These are phyloP conservation scores for Russula lepida DNA, from an alignment of 768 basidiomycete species.

Conservation along the genomic window DNA sequence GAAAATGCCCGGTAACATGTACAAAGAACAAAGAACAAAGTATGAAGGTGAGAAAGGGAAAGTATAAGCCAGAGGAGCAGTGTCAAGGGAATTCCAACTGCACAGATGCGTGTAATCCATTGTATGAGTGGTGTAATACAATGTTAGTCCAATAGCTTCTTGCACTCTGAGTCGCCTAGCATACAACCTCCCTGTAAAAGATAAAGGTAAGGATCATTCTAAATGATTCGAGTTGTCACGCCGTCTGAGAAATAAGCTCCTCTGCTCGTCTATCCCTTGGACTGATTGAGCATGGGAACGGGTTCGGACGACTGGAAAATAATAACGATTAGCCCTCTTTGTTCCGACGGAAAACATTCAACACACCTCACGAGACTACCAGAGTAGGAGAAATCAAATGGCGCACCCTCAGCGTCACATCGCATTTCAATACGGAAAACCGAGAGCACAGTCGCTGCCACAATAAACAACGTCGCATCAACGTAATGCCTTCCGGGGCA, in stretches of 20 bases:
- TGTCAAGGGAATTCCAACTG: no score
- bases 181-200: background rate
- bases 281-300: constrained; percentile 4
- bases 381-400: background rate
- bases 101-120: background rate
- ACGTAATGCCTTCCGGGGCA: constrained; percentile 12
- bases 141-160: no score
- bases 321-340: background rate
- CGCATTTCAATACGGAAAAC: background rate
- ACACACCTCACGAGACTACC: background rate
- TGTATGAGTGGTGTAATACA: no score
- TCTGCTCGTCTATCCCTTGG: constrained; percentile 5
- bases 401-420: background rate
- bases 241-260: background rate
- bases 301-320: background rate
- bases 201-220: background rate
- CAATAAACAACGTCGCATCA: constrained; percentile 6
- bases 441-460: background rate
- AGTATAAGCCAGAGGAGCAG: no score
- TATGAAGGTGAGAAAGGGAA: no score
- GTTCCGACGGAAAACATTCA: background rate
- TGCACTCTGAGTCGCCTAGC: background rate
- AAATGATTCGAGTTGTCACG: background rate
- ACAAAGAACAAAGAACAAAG: no score
- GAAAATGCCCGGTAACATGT: no score